A percentile compares a stretch with the other conserved stretches of the same genome.
Conservation (phyloP, 805 yeast genomes). For the Yamadazyma nakazawae region DNA sequence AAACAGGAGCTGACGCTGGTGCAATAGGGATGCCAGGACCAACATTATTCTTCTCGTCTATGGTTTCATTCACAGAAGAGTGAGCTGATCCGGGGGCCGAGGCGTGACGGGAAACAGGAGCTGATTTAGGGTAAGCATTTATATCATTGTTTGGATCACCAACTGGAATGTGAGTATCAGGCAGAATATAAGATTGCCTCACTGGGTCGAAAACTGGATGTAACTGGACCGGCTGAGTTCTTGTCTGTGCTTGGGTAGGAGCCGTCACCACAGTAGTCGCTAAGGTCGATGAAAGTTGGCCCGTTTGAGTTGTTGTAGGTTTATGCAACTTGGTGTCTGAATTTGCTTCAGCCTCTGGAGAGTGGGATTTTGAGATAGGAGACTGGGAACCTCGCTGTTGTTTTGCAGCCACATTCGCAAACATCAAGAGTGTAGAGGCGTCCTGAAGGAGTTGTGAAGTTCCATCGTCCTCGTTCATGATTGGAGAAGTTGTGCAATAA, state of each 20-base stretch:
- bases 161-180: background rate
- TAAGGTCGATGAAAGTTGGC: too few relatives aligned
- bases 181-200: conserved; percentile 3
- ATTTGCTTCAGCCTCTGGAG: background rate
- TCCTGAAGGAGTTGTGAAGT: conserved; percentile 49
- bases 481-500: background rate
- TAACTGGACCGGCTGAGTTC: background rate
- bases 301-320: too few relatives aligned
- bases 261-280: too few relatives aligned
- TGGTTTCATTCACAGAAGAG: conserved; percentile 1
- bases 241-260: too few relatives aligned
- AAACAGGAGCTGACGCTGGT: too few relatives aligned
- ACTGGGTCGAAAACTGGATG: conserved; percentile 7
- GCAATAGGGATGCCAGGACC: background rate
- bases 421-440: conserved; percentile 60
- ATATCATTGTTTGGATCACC: background rate
- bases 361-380: conserved; percentile 1
- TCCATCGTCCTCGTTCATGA: conserved; percentile 15
- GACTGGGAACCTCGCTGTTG: conserved; percentile 17
- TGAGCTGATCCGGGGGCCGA: conserved; percentile 1
- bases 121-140: conserved; percentile 2
- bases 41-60: conserved; percentile 2
- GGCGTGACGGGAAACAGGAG: conserved; percentile 9
- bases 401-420: conserved; percentile 52
- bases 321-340: background rate